Evolutionary conservation across 495 filamentous ascomycete species (phyloP), one percentile per base, ranked within the genome.

Genomic region (Aspergillus baeticus): DNA sequence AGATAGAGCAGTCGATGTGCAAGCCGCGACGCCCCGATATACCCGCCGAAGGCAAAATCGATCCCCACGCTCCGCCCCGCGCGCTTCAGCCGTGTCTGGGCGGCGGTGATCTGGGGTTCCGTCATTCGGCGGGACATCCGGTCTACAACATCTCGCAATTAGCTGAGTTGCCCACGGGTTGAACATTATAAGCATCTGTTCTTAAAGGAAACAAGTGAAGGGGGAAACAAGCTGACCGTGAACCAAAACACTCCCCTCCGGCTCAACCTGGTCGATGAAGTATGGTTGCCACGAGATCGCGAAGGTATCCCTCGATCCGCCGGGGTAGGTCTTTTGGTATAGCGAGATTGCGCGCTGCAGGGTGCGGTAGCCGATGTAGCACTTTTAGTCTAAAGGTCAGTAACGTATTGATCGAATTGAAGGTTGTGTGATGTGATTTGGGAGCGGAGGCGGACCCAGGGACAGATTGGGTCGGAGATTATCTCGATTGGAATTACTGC

Each of bases 391-490:
- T 22, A n/a, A n/a, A n/a, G n/a, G 15, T 50, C 50, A 51, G 8
- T 23, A 52, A n/a, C n/a, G n/a, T 29, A 8, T 29, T 8, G 26
- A 29, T 3, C 26, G 26, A 29, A 29, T 8, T 4, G 26, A 3
- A 8, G 26, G 26, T 4, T 33, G 51, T 20, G 5, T 3, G 35
- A 22, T 10, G 23, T 17, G 44, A 56, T n/a, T n/a, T n/a, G n/a
- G 26, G 18, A 41, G 17, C 23, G 43, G 38, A 21, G 41, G n/a
- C 68, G 52, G 60, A 77, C 80, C 69, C 82, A 89, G 2, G 86
- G 86, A 67, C 87, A 90, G 31, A 89, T 81, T 2, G 74, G 79
- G 70, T 89, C 87, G 34, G 73, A 81, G n/a, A 85, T 74, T 54
- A 89, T 77, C 21, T 83, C 75, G 61, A 89, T 86, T 20, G 79